Evolutionary conservation across 257 asterid genomes (phyloP).

Genomic region (Solanum commersonii): DNA sequence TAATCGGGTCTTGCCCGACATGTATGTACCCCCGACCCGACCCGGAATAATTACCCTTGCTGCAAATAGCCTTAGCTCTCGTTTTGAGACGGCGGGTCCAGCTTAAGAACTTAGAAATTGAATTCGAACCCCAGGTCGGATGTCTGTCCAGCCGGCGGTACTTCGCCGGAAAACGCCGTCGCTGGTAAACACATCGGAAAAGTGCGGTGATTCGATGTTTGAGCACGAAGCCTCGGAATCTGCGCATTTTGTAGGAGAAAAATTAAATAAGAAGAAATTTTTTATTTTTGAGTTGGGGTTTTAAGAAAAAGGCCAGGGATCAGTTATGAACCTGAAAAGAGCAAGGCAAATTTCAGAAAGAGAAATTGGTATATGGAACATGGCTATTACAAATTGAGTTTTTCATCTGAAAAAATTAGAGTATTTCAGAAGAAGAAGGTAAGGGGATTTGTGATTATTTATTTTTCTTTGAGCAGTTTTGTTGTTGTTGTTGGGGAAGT

Average conservation of each 20-base stretch:
- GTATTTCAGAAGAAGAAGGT: background rate
- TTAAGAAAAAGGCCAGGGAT: constrained; percentile 78
- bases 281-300: background rate
- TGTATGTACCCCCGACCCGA: constrained; percentile 22
- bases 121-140: constrained; percentile 1
- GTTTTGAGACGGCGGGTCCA: constrained; percentile 40
- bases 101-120: constrained; percentile 24
- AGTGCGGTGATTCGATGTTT: constrained; percentile 44
- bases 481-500: background rate
- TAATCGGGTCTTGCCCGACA: constrained; percentile 40
- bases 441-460: background rate
- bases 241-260: constrained; percentile 24
- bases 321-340: constrained; percentile 47
- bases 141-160: constrained; percentile 20
- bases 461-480: background rate
- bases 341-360: constrained; percentile 46
- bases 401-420: constrained; percentile 17
- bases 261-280: fast-evolving
- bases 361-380: constrained; percentile 46
- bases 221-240: constrained; percentile 51
- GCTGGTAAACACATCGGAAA: constrained; percentile 42
- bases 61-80: constrained; percentile 44
- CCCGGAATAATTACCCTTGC: constrained; percentile 8
- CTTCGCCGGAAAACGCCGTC: constrained; percentile 2
- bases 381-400: background rate